Evolutionary conservation across 208 protist species (phyloP), one percentile per base, ranked within the genome.

Genomic region (Trypanosoma cruzi): DNA sequence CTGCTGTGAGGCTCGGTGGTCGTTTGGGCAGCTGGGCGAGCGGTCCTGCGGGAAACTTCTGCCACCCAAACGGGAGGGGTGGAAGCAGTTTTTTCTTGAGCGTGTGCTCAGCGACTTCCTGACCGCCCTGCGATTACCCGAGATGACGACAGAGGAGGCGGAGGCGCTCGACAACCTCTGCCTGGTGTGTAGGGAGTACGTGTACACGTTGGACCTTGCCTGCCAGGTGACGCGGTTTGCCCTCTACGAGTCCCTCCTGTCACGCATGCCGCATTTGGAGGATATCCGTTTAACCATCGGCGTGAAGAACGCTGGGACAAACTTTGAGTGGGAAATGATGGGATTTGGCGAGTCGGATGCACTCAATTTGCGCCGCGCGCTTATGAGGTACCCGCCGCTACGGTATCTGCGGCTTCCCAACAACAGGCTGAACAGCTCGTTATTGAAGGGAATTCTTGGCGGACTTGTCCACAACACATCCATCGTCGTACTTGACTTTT

Each of bases 41-140:
- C 75, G 73, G 37, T 57, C 73, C 14, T 60, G 61, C 13, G 68
- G 69, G 20, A 80, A 83, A 63, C 62, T 80, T 34, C 50, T 77
- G 28, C 63, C 80, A 13, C 64, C 50, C 31, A 82, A 87, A 34
- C 49, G 71, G 42, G 81, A 74, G 66, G 82, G 86, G 28, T 96
- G 90, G 90, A 97, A 97, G 71, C 85, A 86, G 22, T 81, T 95
- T 44, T 97, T 85, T 53, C 75, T 97, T 6, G 90, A 97, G 77
- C 79, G 82, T 14, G 46, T 85, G 2, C 76, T 97, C 22, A 75
- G 70, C 31, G 90, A 96, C 65, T 94, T 79, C 55, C 70, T 95
- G 44, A 81, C 86, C 64, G 73, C 78, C 7, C 79, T 93, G 22
- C 73, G 77, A 24, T 56, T 54, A 1, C 20, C 58, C 48, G 57